A percentile compares a stretch with the other conserved stretches of the same genome.
Evolutionary conservation across 2,329 filamentous ascomycete genomes (phyloP).

Genomic region (Sclerotinia subarctica): DNA sequence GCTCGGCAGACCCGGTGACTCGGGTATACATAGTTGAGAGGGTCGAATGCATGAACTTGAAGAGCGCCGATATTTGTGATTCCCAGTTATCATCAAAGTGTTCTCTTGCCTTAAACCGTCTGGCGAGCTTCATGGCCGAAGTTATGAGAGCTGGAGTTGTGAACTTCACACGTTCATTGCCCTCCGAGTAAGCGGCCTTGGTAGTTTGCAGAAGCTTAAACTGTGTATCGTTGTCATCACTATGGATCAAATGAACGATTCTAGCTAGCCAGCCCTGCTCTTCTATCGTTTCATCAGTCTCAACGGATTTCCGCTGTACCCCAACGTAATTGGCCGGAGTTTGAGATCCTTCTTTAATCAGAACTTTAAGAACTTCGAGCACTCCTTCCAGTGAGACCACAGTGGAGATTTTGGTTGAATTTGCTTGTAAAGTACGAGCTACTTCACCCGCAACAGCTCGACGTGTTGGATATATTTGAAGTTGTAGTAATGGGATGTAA

Average conservation of each 20-base stretch:
- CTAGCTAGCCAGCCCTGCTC: conserved; percentile 96
- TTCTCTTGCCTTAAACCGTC: conserved; percentile 84
- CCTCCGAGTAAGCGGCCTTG: conserved; percentile 82
- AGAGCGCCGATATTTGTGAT: conserved; percentile 73
- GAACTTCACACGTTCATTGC: conserved; percentile 92
- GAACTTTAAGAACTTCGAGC: conserved; percentile 79
- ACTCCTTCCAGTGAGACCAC: conserved; percentile 81
- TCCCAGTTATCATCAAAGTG: conserved; percentile 78
- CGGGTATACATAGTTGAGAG: conserved; percentile 85
- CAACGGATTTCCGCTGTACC: conserved; percentile 67
- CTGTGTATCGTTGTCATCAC: conserved; percentile 85
- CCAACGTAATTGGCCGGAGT: conserved; percentile 80
- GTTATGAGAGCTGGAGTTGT: conserved; percentile 93
- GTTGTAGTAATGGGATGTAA: conserved; percentile 84
- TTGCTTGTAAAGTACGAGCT: conserved; percentile 74
- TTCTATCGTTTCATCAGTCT: conserved; percentile 96
- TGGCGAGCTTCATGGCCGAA: conserved; percentile 81
- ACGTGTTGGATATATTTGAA: conserved; percentile 88
- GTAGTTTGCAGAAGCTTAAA: conserved; percentile 89
- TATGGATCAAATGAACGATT: conserved; percentile 82
- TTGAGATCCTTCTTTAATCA: conserved; percentile 91
- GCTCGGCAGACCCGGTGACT: conserved; percentile 78
- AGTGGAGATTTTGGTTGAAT: conserved; percentile 75
- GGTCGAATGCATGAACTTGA: conserved; percentile 91
- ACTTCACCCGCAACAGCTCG: conserved; percentile 89